Evolutionary conservation across 2,329 filamentous ascomycete species (phyloP), one percentile per base, ranked within the genome.

Genomic region (Fusarium miscanthi): DNA sequence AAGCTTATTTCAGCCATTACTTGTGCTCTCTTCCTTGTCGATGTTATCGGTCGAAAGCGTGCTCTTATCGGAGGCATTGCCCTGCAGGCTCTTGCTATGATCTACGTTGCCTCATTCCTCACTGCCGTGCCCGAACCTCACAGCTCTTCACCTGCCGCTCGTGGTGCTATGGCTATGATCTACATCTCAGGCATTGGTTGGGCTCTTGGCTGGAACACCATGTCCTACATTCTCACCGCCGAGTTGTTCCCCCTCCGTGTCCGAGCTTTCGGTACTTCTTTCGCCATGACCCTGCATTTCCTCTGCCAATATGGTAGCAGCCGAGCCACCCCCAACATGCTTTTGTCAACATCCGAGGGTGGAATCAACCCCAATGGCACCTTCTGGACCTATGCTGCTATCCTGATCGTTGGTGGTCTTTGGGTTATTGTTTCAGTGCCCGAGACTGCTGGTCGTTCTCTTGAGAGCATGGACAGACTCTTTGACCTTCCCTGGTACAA

Each of bases 111-210:
- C 8, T 49, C 53, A 8, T 67, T 67, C 35, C 52, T 67, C 7
- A 67, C 63, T 14, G 64, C 54, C 4, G 53, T 52, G 2, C 63
- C 62, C 2, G 53, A 66, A 0, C 62, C 63, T 2, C 37, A 33
- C 3, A 45, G 62, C 38, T 35, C 64, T 31, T 51, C 62, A 5
- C 8, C 27, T 6, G 62, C 64, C 4, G 63, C 64, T 9, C 35
- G 23, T 21, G 64, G 62, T 17, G 64, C 64, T 5, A 74, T 74
- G 38, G 63, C 58, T 0, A 63, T 65, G 35, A 69, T 74, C 12
- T 74, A 72, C 14, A 43, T 74, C 10, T 66, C 72, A 11, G 72
- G 70, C 5, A 60, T 74, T 14, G 67, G 72, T 1, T 74, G 67
- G 70, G 67, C 72, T 8, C 63, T 74, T 19, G 72, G 72, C 10